Percentiles rank a stretch among this genome's conserved stretches.
phyloP scores from a whole-genome alignment of 306 rosid species.

The Begonia masoniana region DNA sequence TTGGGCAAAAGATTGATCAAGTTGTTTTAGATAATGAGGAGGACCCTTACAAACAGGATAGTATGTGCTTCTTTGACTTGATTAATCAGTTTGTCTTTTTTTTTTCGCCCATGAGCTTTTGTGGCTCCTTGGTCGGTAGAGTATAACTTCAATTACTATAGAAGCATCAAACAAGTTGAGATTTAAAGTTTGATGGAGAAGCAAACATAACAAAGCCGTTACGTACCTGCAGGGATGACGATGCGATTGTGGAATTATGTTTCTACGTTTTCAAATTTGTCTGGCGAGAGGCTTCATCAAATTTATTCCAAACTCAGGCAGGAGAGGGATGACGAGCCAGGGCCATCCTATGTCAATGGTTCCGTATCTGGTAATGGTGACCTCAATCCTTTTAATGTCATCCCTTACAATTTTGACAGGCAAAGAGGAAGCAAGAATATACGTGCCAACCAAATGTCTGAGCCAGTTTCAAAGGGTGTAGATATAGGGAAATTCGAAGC shows the following conservation, averaged over 20 bases:
- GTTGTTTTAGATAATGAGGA: slow-evolving; percentile 71
- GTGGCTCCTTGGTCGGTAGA: no score
- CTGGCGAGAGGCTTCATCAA: slow-evolving; percentile 91
- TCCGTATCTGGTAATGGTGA: slow-evolving; percentile 32
- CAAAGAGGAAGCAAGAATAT: slow-evolving; percentile 33
- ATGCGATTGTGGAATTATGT: slow-evolving; percentile 93
- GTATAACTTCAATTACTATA: no score
- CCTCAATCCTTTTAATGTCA: slow-evolving; percentile 19
- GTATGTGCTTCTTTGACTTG: slow-evolving; percentile 35
- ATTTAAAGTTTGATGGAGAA: no score
- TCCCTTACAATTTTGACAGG: slow-evolving; percentile 36
- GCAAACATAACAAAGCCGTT: no score
- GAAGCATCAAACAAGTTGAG: no score
- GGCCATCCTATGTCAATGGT: slow-evolving; percentile 71
- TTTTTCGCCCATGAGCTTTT: no score
- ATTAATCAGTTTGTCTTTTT: no score
- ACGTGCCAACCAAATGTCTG: slow-evolving; percentile 37
- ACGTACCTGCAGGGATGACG: slow-evolving; percentile 60
- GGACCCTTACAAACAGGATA: slow-evolving; percentile 76
- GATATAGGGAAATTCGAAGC: slow-evolving; percentile 65
- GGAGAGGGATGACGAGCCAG: slow-evolving; percentile 66
- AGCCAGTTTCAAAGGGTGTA: slow-evolving; percentile 37
- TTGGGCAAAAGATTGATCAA: slow-evolving; percentile 87
- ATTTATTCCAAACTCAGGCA: slow-evolving; percentile 77
- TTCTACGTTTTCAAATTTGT: slow-evolving; percentile 86